A percentile compares a stretch with the other conserved stretches of the same genome.
Evolutionary conservation across 345 rosid species (phyloP).

Genomic region (Mangifera indica): DNA sequence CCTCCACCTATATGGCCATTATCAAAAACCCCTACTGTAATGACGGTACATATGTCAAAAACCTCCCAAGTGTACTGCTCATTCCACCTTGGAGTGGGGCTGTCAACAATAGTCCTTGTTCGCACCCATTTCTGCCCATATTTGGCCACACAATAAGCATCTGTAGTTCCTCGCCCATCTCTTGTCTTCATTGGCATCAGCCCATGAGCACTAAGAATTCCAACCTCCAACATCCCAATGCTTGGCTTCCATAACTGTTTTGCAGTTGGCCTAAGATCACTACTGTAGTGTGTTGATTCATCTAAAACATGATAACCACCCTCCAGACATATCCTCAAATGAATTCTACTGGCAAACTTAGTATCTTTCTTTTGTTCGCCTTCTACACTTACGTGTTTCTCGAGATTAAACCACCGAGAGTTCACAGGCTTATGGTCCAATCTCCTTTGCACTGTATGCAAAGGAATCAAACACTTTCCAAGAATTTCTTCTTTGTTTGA

Average conservation of each 20-base stretch:
- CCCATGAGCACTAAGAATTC: conserved; percentile 80
- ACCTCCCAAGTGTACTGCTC: conserved; percentile 99
- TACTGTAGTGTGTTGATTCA: conserved; percentile 94
- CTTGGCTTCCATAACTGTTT: conserved; percentile 84
- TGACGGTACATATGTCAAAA: conserved; percentile 89
- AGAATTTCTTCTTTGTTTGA: conserved; percentile 73
- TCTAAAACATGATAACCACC: conserved; percentile 99
- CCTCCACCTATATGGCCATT: conserved; percentile 68
- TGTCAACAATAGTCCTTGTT: conserved; percentile 87
- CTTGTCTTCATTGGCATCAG: conserved; percentile 80
- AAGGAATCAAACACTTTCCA: conserved; percentile 58
- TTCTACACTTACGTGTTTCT: conserved; percentile 68
- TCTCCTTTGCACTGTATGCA: conserved; percentile 71
- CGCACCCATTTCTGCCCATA: conserved; percentile 98
- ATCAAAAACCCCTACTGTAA: conserved; percentile 90
- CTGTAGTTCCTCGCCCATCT: conserved; percentile 88
- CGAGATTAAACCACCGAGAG: conserved; percentile 77
- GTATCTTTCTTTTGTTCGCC: conserved; percentile 71
- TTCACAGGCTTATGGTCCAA: conserved; percentile 75
- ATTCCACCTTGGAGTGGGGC: conserved; percentile 83
- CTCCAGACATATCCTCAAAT: conserved; percentile 76
- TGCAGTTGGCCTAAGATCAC: conserved; percentile 91
- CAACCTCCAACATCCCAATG: conserved; percentile 77
- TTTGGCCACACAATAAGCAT: conserved; percentile 96
- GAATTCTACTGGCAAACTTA: conserved; percentile 88